Evolutionary conservation across 352 stramenopile species (phyloP).

Genomic region (Pythium dissotocum): DNA sequence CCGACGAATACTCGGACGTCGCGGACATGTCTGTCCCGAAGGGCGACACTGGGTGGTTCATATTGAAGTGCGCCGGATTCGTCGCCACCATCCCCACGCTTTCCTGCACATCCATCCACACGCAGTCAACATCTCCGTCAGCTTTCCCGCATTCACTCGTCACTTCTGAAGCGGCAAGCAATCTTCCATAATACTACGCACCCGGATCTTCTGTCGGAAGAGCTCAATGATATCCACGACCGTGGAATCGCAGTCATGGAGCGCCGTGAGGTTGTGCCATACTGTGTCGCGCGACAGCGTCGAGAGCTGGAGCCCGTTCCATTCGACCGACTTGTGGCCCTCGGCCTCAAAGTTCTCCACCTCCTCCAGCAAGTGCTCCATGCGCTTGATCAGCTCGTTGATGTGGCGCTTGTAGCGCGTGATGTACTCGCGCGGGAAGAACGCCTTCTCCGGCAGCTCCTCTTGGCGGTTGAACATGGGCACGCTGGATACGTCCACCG

Average conservation of each 20-base stretch:
- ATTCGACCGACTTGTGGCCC: constrained; percentile 35
- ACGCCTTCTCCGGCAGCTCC: constrained; percentile 47
- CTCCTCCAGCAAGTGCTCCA: constrained; percentile 60
- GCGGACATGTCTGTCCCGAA: constrained; percentile 27
- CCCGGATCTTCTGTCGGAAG: constrained; percentile 64
- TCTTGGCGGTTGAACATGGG: constrained; percentile 37
- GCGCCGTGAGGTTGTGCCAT: constrained; percentile 63
- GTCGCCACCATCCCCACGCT: constrained; percentile 49
- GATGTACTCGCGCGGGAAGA: constrained; percentile 62
- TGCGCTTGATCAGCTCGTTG: constrained; percentile 50
- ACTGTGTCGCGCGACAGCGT: constrained; percentile 48
- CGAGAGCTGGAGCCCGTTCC: constrained; percentile 40
- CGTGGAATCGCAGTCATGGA: constrained; percentile 53
- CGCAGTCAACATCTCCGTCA: background rate
- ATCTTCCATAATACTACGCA: constrained; percentile 10
- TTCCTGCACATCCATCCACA: constrained; percentile 29
- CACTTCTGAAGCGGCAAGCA: background rate
- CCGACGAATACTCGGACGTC: constrained; percentile 51
- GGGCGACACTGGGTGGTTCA: constrained; percentile 29
- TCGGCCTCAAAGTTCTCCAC: constrained; percentile 61
- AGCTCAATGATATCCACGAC: constrained; percentile 40
- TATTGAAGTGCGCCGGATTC: constrained; percentile 43
- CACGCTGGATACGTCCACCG: constrained; percentile 17
- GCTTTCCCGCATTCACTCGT: background rate
- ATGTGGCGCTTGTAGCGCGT: constrained; percentile 60